These are phyloP conservation scores for Macrolepiota albuminosa DNA, from an alignment of 768 basidiomycete genomes.

Conservation along the genomic window DNA sequence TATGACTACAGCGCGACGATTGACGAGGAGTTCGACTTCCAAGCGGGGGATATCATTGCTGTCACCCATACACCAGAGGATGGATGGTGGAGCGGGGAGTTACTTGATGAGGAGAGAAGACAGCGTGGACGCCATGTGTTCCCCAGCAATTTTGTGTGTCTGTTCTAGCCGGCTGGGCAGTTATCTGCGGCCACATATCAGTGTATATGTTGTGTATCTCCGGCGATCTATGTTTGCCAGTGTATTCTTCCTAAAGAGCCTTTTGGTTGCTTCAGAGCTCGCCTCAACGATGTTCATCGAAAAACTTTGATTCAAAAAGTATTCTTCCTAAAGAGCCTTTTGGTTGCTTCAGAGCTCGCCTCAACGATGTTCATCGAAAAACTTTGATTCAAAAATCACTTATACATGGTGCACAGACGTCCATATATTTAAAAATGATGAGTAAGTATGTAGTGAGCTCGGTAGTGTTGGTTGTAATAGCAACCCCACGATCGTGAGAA, in stretches of 20 bases:
- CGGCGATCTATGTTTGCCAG: not conserved
- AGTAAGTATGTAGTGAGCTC: too few species aligned
- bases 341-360: not conserved
- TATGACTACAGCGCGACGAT: constrained; percentile 84
- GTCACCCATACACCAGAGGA: constrained; percentile 93
- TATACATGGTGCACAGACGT: too few species aligned
- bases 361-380: not conserved
- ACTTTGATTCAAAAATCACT: too few species aligned
- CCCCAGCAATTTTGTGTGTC: constrained; percentile 84
- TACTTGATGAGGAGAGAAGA: constrained; percentile 72
- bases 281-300: not conserved
- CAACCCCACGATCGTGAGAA: not conserved
- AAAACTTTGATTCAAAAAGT: not conserved
- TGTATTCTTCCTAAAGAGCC: not conserved
- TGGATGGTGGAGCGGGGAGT: constrained; percentile 95
- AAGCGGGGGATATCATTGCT: constrained; percentile 90
- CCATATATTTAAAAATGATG: too few species aligned
- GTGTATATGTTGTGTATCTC: constrained; percentile 2
- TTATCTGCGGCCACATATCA: not conserved
- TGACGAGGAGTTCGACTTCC: constrained; percentile 96
- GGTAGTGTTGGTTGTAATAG: too few species aligned
- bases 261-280: not conserved
- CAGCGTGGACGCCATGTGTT: constrained; percentile 73
- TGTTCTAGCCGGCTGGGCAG: constrained; percentile 44
- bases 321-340: too few species aligned